phyloP scores from a whole-genome alignment of 2,329 filamentous ascomycete genomes.

The Calonectria fujianensis region DNA sequence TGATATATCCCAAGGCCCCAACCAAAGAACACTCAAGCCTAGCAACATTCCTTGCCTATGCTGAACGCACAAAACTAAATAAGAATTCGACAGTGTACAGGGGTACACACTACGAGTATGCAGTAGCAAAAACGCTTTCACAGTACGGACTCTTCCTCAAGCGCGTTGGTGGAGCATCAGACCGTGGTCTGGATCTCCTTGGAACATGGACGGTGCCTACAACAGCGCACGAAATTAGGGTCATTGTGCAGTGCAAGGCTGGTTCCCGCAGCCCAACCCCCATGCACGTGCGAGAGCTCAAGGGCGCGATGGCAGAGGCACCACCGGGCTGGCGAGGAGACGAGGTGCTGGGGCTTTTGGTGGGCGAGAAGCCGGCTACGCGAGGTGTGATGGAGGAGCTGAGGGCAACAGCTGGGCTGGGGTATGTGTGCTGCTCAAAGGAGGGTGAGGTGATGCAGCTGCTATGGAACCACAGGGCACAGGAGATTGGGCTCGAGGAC shows the following conservation, averaged over 20 bases:
- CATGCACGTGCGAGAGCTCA: conserved; percentile 81
- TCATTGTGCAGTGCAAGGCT: conserved; percentile 82
- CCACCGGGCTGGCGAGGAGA: conserved; percentile 82
- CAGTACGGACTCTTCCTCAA: conserved; percentile 78
- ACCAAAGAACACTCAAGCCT: conserved; percentile 77
- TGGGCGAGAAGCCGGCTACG: conserved; percentile 81
- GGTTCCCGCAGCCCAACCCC: conserved; percentile 72
- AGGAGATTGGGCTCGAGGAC: conserved; percentile 77
- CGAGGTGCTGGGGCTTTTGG: conserved; percentile 82
- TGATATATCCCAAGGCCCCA: conserved; percentile 67
- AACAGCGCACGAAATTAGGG: conserved; percentile 62
- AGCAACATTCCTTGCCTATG: conserved; percentile 79
- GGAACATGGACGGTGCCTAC: conserved; percentile 79
- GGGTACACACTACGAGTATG: conserved; percentile 88
- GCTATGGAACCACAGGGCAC: conserved; percentile 82
- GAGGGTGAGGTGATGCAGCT: conserved; percentile 79
- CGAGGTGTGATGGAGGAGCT: conserved; percentile 86
- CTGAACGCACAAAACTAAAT: conserved; percentile 73
- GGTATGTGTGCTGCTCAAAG: conserved; percentile 77
- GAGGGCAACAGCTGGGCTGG: conserved; percentile 80
- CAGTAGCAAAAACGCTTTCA: conserved; percentile 72
- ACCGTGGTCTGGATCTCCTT: conserved; percentile 84
- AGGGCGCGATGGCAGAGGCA: conserved; percentile 84
- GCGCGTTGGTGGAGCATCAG: conserved; percentile 79
- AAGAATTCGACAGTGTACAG: conserved; percentile 76